A percentile compares a stretch with the other conserved stretches of the same genome.
Conservation (phyloP, 2,329 filamentous ascomycete species). For the Penicillium sclerotiorum region DNA sequence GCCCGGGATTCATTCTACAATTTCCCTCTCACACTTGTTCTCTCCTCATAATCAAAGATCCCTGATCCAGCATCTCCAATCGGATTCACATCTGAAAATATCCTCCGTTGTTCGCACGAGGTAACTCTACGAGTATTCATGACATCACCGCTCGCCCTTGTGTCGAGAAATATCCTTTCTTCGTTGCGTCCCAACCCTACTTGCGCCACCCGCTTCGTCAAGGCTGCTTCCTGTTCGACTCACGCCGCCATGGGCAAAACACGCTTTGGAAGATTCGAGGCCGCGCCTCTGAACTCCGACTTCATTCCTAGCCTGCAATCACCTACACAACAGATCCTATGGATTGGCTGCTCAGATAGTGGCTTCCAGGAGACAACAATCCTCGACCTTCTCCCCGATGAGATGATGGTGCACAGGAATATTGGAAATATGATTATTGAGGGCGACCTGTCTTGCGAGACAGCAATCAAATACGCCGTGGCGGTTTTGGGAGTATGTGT, state of each 20-base stretch:
- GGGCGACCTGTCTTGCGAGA: conserved; percentile 23
- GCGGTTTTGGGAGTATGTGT: conserved; percentile 9
- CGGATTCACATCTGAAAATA: neutral
- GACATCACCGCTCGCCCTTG: neutral
- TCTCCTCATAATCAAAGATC: neutral
- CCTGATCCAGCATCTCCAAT: neutral
- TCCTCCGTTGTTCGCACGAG: no score
- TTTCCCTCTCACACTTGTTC: neutral
- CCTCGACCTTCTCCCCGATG: conserved; percentile 13
- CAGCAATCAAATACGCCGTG: conserved; percentile 19
- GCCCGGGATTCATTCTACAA: neutral
- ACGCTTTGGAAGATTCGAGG: neutral
- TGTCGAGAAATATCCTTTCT: neutral
- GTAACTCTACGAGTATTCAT: neutral
- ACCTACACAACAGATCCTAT: conserved; percentile 17
- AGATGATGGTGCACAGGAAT: conserved; percentile 22
- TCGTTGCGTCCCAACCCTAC: neutral
- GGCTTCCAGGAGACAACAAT: conserved; percentile 17
- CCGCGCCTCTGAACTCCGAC: conserved; percentile 1
- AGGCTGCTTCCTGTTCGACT: neutral
- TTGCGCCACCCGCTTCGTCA: neutral
- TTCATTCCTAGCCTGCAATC: conserved; percentile 15
- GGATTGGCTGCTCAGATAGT: conserved; percentile 26
- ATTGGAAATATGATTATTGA: conserved; percentile 26
- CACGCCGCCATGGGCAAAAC: neutral